Conservation (phyloP, 2,329 filamentous ascomycete species). For the Pseudogymnoascus sp. region DNA sequence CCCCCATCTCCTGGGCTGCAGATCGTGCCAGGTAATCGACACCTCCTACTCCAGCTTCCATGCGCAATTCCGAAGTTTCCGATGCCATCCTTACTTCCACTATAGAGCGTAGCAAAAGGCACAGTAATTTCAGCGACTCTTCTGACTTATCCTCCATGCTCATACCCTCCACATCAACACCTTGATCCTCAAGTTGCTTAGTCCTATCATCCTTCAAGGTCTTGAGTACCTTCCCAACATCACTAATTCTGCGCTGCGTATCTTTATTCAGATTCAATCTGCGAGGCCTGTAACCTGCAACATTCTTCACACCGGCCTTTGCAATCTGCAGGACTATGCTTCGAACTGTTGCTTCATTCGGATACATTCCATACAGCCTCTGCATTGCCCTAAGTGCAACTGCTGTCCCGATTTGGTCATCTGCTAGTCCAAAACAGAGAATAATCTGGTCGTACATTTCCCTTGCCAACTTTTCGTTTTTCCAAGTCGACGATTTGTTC, state of each 20-base stretch:
- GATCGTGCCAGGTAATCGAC: conserved; percentile 10
- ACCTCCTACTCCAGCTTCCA: background rate
- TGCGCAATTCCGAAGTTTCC: conserved; percentile 10
- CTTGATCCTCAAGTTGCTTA: conserved; percentile 21
- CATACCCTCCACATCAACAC: conserved; percentile 23
- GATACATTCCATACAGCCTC: conserved; percentile 36
- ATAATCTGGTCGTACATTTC: conserved; percentile 45
- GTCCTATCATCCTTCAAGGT: conserved; percentile 30
- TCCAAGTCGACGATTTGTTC: conserved; percentile 33
- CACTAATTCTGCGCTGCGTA: conserved; percentile 36
- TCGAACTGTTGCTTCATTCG: conserved; percentile 38
- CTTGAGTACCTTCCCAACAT: conserved; percentile 37
- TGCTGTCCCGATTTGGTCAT: conserved; percentile 41
- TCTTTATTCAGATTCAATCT: conserved; percentile 33
- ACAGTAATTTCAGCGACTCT: conserved; percentile 25
- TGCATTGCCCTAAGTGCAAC: conserved; percentile 41
- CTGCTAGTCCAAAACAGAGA: conserved; percentile 40
- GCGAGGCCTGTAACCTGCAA: conserved; percentile 25
- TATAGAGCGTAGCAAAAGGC: conserved; percentile 24
- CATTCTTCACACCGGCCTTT: conserved; percentile 29
- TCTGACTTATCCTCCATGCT: conserved; percentile 22
- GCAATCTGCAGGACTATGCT: conserved; percentile 42
- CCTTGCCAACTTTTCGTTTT: conserved; percentile 34
- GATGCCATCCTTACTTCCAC: conserved; percentile 13
- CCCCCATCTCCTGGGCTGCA: conserved; percentile 21